Evolutionary conservation across 768 basidiomycete genomes (phyloP), one percentile per base, ranked within the genome.

Genomic region (Mrakia frigida): DNA sequence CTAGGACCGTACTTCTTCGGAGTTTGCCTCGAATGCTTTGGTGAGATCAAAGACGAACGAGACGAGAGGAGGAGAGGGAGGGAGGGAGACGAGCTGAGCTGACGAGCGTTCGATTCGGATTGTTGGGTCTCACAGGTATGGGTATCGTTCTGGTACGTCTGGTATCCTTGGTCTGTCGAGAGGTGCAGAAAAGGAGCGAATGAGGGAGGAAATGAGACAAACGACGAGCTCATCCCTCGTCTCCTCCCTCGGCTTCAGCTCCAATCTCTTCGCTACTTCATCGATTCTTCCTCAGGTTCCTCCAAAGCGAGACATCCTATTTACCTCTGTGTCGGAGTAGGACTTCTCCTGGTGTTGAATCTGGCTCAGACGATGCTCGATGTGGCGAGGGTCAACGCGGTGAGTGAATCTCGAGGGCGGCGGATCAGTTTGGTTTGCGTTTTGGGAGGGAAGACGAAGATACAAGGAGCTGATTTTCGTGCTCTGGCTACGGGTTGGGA

Each of bases 201-300:
- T 13, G 3, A n/a, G 23, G 56, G 23, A 56, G 28, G 5, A 28
- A 28, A 18, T 2, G 56, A 7, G 53, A 53, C n/a, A n/a, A 21
- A n/a, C 25, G 28, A n/a, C 25, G 18, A 63, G 31, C 61, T 35
- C 61, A 35, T n/a, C n/a, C 1, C 33, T 37, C 28, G 13, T 33
- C 61, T 63, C 31, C 31, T 37, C 28, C 14, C 37, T 37, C 37
- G 61, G 31, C 56, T 31, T 35, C 14, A 63, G 61, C 31, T 63
- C 61, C 61, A 63, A 63, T 63, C 28, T 13, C 61, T 63, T 63
- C n/a, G 18, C 61, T 63, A 63, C 61, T 37, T 63, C 16, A 33
- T 28, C n/a, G 31, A 63, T 33, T 37, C 31, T 33, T 50, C 46
- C 16, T 50, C 46, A 50, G 46, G 46, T 18, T 21, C 28, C 7